Evolutionary conservation across 768 basidiomycete species (phyloP).

Genomic region (Suillus alpinus): DNA sequence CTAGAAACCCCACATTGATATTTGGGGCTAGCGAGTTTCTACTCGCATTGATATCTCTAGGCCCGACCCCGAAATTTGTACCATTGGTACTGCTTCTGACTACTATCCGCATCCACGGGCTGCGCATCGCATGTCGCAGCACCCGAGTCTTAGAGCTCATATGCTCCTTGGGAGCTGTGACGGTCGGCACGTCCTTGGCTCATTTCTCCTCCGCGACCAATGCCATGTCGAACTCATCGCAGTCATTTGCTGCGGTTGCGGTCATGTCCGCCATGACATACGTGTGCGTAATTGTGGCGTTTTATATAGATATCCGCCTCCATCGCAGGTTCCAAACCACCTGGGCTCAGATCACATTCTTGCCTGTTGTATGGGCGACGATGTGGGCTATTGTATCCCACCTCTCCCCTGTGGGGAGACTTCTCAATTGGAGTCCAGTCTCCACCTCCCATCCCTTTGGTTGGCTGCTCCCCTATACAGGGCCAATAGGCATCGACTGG

Average conservation of each 20-base stretch:
- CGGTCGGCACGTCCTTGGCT: slow-evolving; percentile 40
- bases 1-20: slow-evolving; percentile 18
- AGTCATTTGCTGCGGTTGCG: slow-evolving; percentile 48
- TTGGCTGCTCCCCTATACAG: slow-evolving; percentile 61
- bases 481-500: slow-evolving; percentile 69
- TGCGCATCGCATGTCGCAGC: slow-evolving; percentile 27
- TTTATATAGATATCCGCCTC: slow-evolving; percentile 39
- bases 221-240: slow-evolving; percentile 52
- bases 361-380: slow-evolving; percentile 70
- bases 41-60: slow-evolving; percentile 26
- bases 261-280: slow-evolving; percentile 44
- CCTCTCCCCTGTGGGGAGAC: slow-evolving; percentile 65
- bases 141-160: slow-evolving; percentile 26
- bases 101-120: slow-evolving; percentile 28
- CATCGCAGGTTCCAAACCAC: slow-evolving; percentile 25
- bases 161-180: slow-evolving; percentile 37
- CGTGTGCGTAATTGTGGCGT: slow-evolving; percentile 34
- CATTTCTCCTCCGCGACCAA: slow-evolving; percentile 43
- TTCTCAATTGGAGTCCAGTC: slow-evolving; percentile 70
- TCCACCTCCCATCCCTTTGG: slow-evolving; percentile 50
- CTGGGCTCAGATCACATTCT: slow-evolving; percentile 51
- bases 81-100: slow-evolving; percentile 31
- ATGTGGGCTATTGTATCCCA: slow-evolving; percentile 54
- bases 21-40: slow-evolving; percentile 23
- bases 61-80: slow-evolving; percentile 30